A percentile compares a stretch with the other conserved stretches of the same genome.
Conservation (phyloP, 768 basidiomycete genomes). For the Hygrophorus pudorinus region DNA sequence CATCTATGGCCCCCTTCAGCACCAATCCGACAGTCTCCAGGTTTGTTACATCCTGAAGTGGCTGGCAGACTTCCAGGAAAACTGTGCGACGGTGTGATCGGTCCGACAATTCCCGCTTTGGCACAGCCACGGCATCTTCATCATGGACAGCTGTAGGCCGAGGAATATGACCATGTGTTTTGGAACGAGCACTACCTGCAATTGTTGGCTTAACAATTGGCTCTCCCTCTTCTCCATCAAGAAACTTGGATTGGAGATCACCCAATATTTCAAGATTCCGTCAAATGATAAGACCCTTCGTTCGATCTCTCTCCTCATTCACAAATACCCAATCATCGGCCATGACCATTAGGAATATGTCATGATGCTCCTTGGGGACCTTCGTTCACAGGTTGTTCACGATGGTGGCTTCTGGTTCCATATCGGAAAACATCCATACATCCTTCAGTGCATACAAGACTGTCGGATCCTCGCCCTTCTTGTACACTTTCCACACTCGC, state of each 20-base stretch:
- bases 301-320: background rate
- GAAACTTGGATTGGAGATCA: no score
- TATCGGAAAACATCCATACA: no score
- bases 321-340: background rate
- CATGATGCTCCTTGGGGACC: background rate
- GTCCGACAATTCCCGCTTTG: background rate
- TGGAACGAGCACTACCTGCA: no score
- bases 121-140: no score
- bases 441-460: background rate
- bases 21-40: background rate
- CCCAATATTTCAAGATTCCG: no score
- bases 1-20: constrained; percentile 1
- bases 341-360: background rate
- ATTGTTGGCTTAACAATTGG: no score
- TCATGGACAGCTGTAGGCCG: no score
- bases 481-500: constrained; percentile 7
- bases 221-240: no score
- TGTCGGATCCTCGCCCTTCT: background rate
- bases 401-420: background rate
- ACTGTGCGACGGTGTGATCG: background rate
- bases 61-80: background rate
- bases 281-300: background rate
- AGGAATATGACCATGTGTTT: no score
- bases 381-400: background rate
- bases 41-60: background rate